Evolutionary conservation across 2,329 filamentous ascomycete genomes (phyloP).

Genomic region (Talaromyces sp.): DNA sequence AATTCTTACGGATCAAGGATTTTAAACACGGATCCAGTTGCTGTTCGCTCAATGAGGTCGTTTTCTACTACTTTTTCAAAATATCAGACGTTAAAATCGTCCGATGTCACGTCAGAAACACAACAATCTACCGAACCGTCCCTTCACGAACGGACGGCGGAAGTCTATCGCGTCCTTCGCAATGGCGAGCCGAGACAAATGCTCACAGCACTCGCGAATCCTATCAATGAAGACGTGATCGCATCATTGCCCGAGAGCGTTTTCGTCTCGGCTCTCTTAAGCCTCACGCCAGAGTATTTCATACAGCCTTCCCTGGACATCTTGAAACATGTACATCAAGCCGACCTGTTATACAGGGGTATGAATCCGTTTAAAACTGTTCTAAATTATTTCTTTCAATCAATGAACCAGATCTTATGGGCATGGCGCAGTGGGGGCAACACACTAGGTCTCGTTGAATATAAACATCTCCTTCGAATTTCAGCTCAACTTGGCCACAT

Average conservation of each 20-base stretch:
- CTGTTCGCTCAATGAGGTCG: not conserved
- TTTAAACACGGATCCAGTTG: not conserved
- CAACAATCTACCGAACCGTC: not conserved
- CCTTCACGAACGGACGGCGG: slow-evolving; percentile 9
- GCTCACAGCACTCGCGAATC: slow-evolving; percentile 32
- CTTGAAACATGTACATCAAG: slow-evolving; percentile 47
- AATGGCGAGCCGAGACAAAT: slow-evolving; percentile 39
- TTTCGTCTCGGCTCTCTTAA: slow-evolving; percentile 60
- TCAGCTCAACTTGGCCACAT: slow-evolving; percentile 46
- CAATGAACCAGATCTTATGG: slow-evolving; percentile 32
- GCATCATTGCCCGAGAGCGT: slow-evolving; percentile 48
- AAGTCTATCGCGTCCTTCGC: slow-evolving; percentile 26
- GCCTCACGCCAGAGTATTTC: slow-evolving; percentile 55
- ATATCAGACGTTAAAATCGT: not conserved
- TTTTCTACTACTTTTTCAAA: not conserved
- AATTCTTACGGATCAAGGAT: not conserved
- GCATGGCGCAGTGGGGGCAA: slow-evolving; percentile 31
- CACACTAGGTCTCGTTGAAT: slow-evolving; percentile 46
- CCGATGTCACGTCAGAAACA: not conserved
- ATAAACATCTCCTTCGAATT: slow-evolving; percentile 49
- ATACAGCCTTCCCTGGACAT: slow-evolving; percentile 44
- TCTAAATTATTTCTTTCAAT: slow-evolving; percentile 32
- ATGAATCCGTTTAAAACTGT: slow-evolving; percentile 30
- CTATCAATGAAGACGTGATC: slow-evolving; percentile 26
- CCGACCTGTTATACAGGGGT: slow-evolving; percentile 41